These are phyloP conservation scores for Fusarium succisae DNA, from an alignment of 2,329 filamentous ascomycete genomes.

Conservation along the genomic window DNA sequence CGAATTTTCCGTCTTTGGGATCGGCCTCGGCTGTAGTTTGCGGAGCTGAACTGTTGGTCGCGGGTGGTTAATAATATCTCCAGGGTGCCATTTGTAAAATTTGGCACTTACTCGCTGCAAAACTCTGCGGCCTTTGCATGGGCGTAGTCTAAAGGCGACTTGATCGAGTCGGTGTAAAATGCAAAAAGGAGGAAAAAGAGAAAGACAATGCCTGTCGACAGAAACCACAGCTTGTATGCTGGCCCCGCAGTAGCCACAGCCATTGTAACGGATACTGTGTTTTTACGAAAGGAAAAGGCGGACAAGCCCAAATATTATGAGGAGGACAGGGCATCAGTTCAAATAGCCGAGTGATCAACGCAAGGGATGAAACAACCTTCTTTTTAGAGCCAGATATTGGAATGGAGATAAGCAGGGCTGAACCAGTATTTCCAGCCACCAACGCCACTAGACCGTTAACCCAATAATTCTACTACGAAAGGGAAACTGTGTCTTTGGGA, in stretches of 20 bases:
- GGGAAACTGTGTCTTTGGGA: background rate
- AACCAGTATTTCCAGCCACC: background rate
- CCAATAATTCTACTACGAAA: too few species aligned
- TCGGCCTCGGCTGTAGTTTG: background rate
- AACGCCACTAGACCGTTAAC: background rate
- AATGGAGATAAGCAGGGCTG: background rate
- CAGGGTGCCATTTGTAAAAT: fast-evolving
- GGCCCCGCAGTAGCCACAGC: background rate
- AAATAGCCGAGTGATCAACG: background rate
- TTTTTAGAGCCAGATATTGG: background rate
- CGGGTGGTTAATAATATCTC: background rate
- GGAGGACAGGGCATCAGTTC: background rate
- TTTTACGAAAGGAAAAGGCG: fast-evolving
- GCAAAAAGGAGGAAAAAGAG: background rate
- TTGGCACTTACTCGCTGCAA: background rate
- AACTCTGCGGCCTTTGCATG: background rate
- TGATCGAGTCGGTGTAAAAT: background rate
- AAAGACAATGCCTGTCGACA: background rate
- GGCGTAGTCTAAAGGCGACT: background rate
- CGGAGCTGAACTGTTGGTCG: background rate
- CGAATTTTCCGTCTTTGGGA: background rate
- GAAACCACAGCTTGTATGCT: background rate
- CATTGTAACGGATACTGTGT: background rate
- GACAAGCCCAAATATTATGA: background rate
- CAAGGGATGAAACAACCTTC: background rate